Evolutionary conservation across 139 green algal genomes (phyloP).

Genomic region (Monoraphidium neglectum): DNA sequence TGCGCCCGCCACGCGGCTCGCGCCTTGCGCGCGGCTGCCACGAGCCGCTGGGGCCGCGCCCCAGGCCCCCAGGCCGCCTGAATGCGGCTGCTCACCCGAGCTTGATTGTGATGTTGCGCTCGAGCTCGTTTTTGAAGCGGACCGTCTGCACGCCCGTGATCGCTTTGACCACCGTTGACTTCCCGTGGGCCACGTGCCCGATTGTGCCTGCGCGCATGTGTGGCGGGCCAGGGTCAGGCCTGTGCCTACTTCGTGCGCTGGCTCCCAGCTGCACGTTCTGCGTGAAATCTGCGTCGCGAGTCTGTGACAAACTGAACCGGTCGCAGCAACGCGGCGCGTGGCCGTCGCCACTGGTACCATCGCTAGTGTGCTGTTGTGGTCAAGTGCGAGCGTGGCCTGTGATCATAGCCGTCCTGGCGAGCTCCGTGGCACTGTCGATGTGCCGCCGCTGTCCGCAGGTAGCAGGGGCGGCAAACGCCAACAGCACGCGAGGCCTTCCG

Average conservation of each 20-base stretch:
- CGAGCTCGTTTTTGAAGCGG: conserved; percentile 99
- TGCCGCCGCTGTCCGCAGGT: too few relatives aligned
- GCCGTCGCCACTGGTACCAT: not conserved
- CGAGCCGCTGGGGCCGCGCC: too few relatives aligned
- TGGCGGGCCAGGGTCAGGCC: not conserved
- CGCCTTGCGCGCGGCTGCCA: too few relatives aligned
- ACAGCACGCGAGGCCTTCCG: too few relatives aligned
- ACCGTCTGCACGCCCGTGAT: conserved; percentile 99
- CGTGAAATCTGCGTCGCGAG: not conserved
- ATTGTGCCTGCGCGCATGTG: conserved; percentile 85
- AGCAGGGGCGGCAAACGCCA: too few relatives aligned
- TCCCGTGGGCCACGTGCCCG: conserved; percentile 98
- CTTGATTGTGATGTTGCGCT: conserved; percentile 99
- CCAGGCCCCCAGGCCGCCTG: too few relatives aligned
- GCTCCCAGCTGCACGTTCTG: not conserved
- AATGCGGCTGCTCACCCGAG: conserved; percentile 16
- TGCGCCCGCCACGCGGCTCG: too few relatives aligned
- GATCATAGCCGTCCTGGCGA: too few relatives aligned
- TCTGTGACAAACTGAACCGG: not conserved
- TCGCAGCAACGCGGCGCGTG: not conserved
- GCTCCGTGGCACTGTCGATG: too few relatives aligned
- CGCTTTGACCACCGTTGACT: conserved; percentile 99
- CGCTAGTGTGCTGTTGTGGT: not conserved
- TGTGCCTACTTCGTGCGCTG: not conserved
- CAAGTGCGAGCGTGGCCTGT: not conserved